These are phyloP conservation scores for Porphyrellus cyaneotinctus DNA, from an alignment of 768 basidiomycete genomes.

Conservation along the genomic window DNA sequence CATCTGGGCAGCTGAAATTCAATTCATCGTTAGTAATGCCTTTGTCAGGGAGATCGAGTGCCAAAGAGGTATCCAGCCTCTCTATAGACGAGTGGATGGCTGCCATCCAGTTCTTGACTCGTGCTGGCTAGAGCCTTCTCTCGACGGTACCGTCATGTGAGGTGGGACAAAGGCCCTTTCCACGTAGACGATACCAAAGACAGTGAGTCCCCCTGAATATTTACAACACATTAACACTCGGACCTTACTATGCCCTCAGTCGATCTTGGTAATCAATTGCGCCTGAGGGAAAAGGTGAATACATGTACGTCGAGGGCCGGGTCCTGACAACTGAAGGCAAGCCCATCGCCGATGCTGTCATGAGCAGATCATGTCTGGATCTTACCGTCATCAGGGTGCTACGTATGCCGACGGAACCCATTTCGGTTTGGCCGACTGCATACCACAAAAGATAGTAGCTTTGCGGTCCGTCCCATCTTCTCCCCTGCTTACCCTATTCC, in stretches of 20 bases:
- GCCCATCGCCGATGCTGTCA: constrained; percentile 60
- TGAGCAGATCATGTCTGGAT: constrained; percentile 56
- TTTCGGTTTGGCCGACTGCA: constrained; percentile 68
- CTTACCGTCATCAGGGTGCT: constrained; percentile 21
- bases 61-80: constrained; percentile 31
- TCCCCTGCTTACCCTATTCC: constrained; percentile 70
- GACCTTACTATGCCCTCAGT: constrained; percentile 38
- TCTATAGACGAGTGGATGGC: constrained; percentile 87
- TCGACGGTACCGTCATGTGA: too few relatives aligned
- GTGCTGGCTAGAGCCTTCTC: constrained; percentile 70
- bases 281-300: constrained; percentile 82
- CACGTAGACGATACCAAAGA: constrained; percentile 73
- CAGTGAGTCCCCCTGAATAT: constrained; percentile 37
- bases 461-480: constrained; percentile 68
- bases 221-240: background rate
- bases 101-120: constrained; percentile 76
- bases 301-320: constrained; percentile 75
- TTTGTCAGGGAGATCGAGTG: constrained; percentile 69
- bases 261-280: constrained; percentile 66
- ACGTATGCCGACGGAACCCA: constrained; percentile 48
- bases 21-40: constrained; percentile 57
- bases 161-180: too few relatives aligned
- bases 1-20: constrained; percentile 38
- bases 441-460: constrained; percentile 58
- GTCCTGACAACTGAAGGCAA: constrained; percentile 55